Percentiles rank a stretch among this genome's conserved stretches.
Conservation (phyloP, 2,329 filamentous ascomycete species). For the Davidsoniella neocaledoniae region DNA sequence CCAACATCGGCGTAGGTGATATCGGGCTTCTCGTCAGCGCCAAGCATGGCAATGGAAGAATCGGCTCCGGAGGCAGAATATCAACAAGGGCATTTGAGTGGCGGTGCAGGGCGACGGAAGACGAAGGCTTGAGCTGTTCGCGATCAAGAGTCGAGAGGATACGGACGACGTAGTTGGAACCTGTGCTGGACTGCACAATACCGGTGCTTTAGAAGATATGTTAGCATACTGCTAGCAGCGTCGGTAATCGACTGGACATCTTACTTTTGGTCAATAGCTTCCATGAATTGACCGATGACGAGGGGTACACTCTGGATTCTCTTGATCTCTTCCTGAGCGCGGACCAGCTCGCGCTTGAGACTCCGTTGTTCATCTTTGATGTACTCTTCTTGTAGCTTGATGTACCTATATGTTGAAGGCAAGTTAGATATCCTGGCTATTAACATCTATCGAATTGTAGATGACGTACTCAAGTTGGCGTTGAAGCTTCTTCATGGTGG, state of each 20-base stretch:
- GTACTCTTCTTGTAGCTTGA: slow-evolving; percentile 97
- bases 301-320: slow-evolving; percentile 95
- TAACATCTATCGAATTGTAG: neutral
- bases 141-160: slow-evolving; percentile 97
- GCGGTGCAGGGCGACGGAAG: slow-evolving; percentile 89
- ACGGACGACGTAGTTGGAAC: slow-evolving; percentile 96
- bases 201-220: slow-evolving; percentile 52
- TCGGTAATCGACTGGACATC: slow-evolving; percentile 15
- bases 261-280: slow-evolving; percentile 98
- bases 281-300: slow-evolving; percentile 99
- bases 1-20: slow-evolving; percentile 96
- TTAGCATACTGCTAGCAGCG: neutral
- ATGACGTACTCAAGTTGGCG: slow-evolving; percentile 71
- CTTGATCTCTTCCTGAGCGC: slow-evolving; percentile 98
- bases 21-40: slow-evolving; percentile 91
- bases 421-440: slow-evolving; percentile 9
- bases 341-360: slow-evolving; percentile 89
- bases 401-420: slow-evolving; percentile 42
- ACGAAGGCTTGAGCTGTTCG: slow-evolving; percentile 93
- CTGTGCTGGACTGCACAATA: slow-evolving; percentile 95
- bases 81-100: slow-evolving; percentile 98
- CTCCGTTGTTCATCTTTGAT: slow-evolving; percentile 99
- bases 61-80: slow-evolving; percentile 97
- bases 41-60: slow-evolving; percentile 96
- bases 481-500: slow-evolving; percentile 88